Evolutionary conservation across 2,329 filamentous ascomycete genomes (phyloP).

Genomic region (Sporothrix brunneoviolacea): DNA sequence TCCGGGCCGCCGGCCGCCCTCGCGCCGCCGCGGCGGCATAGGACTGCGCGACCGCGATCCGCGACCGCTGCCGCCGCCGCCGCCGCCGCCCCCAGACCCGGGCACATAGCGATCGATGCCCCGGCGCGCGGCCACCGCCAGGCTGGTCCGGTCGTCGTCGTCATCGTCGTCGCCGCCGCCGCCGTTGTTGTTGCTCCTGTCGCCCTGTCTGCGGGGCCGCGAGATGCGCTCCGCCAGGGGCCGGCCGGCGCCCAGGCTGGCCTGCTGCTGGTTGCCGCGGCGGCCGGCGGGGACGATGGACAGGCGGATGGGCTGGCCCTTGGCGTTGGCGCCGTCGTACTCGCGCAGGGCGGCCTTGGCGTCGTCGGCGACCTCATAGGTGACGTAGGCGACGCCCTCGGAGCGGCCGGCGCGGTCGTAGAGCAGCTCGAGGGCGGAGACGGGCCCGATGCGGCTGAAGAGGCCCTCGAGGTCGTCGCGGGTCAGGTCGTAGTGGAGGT

Average conservation of each 20-base stretch:
- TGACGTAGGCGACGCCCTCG: slow-evolving; percentile 76
- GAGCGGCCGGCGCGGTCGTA: slow-evolving; percentile 89
- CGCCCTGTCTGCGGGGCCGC: slow-evolving; percentile 45
- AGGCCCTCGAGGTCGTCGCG: slow-evolving; percentile 80
- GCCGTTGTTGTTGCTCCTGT: slow-evolving; percentile 29
- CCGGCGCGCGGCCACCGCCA: slow-evolving; percentile 44
- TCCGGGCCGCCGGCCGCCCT: slow-evolving; percentile 43
- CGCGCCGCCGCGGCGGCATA: slow-evolving; percentile 32
- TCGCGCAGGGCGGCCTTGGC: slow-evolving; percentile 69
- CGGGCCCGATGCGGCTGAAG: slow-evolving; percentile 69
- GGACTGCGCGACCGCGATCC: slow-evolving; percentile 53
- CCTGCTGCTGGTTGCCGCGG: slow-evolving; percentile 33
- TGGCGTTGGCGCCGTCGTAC: slow-evolving; percentile 85
- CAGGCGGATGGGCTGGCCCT: slow-evolving; percentile 76
- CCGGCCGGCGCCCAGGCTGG: slow-evolving; percentile 46
- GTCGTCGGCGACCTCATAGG: slow-evolving; percentile 64
- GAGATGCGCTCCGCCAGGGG: slow-evolving; percentile 58
- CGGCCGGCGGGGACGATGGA: slow-evolving; percentile 53
- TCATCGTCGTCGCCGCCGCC: slow-evolving; percentile 24
- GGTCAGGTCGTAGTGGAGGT: slow-evolving; percentile 86
- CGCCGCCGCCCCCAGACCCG: slow-evolving; percentile 39
- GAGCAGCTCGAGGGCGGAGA: slow-evolving; percentile 61
- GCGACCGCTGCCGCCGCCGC: slow-evolving; percentile 25
- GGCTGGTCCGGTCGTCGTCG: slow-evolving; percentile 31
- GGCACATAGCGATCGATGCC: slow-evolving; percentile 77